Evolutionary conservation across 2,329 filamentous ascomycete genomes (phyloP).

Genomic region (Fusarium agapanthi): DNA sequence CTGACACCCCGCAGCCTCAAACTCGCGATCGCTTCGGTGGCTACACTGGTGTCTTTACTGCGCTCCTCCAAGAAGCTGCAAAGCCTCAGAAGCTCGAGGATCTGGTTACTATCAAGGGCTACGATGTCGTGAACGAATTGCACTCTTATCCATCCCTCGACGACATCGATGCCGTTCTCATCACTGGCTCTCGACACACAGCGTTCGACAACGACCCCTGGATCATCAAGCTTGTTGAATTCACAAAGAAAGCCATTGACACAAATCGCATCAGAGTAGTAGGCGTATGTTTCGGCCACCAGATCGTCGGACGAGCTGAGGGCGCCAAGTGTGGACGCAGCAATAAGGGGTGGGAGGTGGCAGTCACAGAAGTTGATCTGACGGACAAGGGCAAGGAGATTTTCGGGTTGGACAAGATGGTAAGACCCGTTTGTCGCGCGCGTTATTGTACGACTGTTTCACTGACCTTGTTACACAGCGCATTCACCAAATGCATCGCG

Average conservation of each 20-base stretch:
- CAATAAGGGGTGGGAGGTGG: conserved; percentile 56
- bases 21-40: conserved; percentile 71
- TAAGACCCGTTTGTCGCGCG: conserved; percentile 53
- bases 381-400: conserved; percentile 52
- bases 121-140: conserved; percentile 74
- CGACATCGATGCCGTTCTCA: conserved; percentile 81
- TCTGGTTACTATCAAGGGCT: conserved; percentile 68
- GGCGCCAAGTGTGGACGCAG: conserved; percentile 50
- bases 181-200: conserved; percentile 75
- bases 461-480: conserved; percentile 50
- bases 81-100: conserved; percentile 53
- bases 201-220: conserved; percentile 55
- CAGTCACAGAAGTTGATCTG: conserved; percentile 52
- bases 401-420: conserved; percentile 50
- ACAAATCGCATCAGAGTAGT: conserved; percentile 68
- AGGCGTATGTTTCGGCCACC: conserved; percentile 60
- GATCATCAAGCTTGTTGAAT: conserved; percentile 55
- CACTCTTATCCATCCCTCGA: conserved; percentile 76
- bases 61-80: conserved; percentile 65
- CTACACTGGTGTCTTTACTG: conserved; percentile 76
- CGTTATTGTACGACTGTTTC: conserved; percentile 65
- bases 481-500: conserved; percentile 59
- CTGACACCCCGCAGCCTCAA: conserved; percentile 77
- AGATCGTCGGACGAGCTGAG: conserved; percentile 56
- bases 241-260: conserved; percentile 45